phyloP scores from a whole-genome alignment of 768 basidiomycete genomes.

The Harrya chromipes region DNA sequence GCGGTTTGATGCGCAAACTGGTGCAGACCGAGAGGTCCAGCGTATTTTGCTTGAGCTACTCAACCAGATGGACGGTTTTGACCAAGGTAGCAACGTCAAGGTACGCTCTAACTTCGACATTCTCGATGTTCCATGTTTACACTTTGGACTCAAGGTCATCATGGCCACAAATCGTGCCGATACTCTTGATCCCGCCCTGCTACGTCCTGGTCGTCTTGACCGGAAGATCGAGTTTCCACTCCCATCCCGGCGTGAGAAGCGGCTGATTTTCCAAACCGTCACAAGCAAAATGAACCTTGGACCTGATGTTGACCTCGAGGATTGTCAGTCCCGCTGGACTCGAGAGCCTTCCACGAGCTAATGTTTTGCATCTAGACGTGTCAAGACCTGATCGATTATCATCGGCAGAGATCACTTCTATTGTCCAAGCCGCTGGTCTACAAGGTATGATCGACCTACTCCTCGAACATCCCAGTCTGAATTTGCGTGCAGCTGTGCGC shows the following conservation, averaged over 20 bases:
- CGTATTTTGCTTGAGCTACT: conserved; percentile 95
- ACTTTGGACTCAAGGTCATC: conserved; percentile 65
- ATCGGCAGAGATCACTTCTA: conserved; percentile 92
- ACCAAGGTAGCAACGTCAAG: conserved; percentile 98
- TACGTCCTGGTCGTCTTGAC: conserved; percentile 96
- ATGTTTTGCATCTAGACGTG: conserved; percentile 59
- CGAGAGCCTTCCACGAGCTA: conserved; percentile 6
- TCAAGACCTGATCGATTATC: conserved; percentile 95
- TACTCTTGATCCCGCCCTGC: conserved; percentile 94
- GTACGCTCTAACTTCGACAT: conserved; percentile 35
- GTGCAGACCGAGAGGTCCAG: conserved; percentile 98
- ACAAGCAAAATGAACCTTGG: conserved; percentile 97
- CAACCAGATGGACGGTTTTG: conserved; percentile 99
- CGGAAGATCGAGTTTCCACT: conserved; percentile 98
- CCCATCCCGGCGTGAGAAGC: conserved; percentile 91
- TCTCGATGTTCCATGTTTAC: not conserved
- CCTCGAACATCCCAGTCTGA: conserved; percentile 1
- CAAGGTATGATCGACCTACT: conserved; percentile 57
- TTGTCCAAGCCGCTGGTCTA: conserved; percentile 95
- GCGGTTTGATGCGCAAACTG: conserved; percentile 98
- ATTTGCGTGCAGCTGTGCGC: conserved; percentile 61
- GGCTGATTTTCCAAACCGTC: conserved; percentile 96
- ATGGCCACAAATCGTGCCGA: conserved; percentile 99
- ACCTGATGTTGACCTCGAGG: conserved; percentile 97
- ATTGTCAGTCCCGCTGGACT: conserved; percentile 61